Evolutionary conservation across 2,329 filamentous ascomycete genomes (phyloP), one percentile per base, ranked within the genome.

Genomic region (Incumbomyces lentus): DNA sequence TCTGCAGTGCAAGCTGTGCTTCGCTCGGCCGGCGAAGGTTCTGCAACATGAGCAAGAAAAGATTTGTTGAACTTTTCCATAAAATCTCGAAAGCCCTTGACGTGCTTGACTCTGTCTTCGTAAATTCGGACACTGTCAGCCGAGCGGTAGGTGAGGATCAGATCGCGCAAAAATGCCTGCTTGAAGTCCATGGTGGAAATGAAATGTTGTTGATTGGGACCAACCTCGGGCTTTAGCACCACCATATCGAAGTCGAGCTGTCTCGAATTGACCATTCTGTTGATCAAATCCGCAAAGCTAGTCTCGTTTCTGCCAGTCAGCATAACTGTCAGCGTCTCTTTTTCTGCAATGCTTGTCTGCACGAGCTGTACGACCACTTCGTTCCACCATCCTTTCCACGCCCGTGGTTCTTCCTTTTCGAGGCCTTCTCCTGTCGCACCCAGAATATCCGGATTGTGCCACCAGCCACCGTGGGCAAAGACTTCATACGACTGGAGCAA

Each of bases 341-440:
- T 84, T 61, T 95, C 86, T 60, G 84, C 69, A 71, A 85, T 85
- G 62, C 83, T 89, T 47, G 95, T 70, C 58, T 76, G 74, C 34
- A 93, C 87, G 26, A 96, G 76, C 57, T 88, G 78, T 46, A 75
- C 78, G 55, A 98, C 82, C 57, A 84, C 80, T 61, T 96, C 90
- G 60, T 96, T 96, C 92, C 92, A 98, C 84, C 86, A 95, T 31
- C 88, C 88, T 48, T 84, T 71, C 90, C 90, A 98, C 8, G 78
- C 89, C 18, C 81, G 79, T 35, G 76, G 71, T 63, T 96, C 89
- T 66, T 96, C 92, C 48, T 77, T 78, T 43, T 86, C 86, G 5
- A 82, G 63, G 13, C 92, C 92, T 48, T 87, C 76, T 44, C 92
- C 92, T 1, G 88, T 95, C 1, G 89, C 82, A 10, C 83, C 79